These are phyloP conservation scores for Penicillium alfredii DNA, from an alignment of 495 filamentous ascomycete species.

Conservation along the genomic window DNA sequence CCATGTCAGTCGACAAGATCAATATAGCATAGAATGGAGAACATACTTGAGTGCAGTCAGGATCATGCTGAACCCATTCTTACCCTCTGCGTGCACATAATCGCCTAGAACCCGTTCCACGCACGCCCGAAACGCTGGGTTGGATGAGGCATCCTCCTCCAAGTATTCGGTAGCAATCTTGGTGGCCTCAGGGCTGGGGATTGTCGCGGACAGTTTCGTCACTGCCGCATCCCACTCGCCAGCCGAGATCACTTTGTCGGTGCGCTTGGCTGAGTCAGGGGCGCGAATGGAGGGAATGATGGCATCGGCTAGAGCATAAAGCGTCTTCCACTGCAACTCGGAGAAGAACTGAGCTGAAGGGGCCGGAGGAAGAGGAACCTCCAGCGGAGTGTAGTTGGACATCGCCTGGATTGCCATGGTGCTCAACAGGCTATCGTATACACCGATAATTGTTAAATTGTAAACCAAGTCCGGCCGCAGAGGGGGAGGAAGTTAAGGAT, in stretches of 20 bases:
- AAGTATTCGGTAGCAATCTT: conserved; percentile 39
- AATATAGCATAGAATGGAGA: neutral
- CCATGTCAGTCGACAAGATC: conserved; percentile 5
- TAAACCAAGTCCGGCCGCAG: no score
- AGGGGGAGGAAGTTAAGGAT: no score
- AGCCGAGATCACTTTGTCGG: conserved; percentile 30
- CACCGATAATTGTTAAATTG: neutral
- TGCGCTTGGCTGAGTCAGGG: conserved; percentile 17
- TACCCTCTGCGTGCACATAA: conserved; percentile 41
- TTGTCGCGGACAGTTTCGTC: conserved; percentile 20
- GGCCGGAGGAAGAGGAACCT: conserved; percentile 39
- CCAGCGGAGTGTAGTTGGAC: conserved; percentile 30
- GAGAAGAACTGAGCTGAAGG: conserved; percentile 37
- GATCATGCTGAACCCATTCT: conserved; percentile 45
- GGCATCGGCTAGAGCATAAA: conserved; percentile 50
- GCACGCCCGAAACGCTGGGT: conserved; percentile 38
- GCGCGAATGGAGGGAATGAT: conserved; percentile 48
- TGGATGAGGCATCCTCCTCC: conserved; percentile 44
- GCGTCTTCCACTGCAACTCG: conserved; percentile 48
- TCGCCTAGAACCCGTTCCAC: conserved; percentile 40
- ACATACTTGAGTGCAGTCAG: conserved; percentile 51
- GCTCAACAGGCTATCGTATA: neutral
- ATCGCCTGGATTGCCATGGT: conserved; percentile 24
- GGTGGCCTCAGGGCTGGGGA: conserved; percentile 27
- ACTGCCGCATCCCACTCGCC: conserved; percentile 31